phyloP scores from a whole-genome alignment of 2,329 filamentous ascomycete species.

The Juglanconis oblonga region DNA sequence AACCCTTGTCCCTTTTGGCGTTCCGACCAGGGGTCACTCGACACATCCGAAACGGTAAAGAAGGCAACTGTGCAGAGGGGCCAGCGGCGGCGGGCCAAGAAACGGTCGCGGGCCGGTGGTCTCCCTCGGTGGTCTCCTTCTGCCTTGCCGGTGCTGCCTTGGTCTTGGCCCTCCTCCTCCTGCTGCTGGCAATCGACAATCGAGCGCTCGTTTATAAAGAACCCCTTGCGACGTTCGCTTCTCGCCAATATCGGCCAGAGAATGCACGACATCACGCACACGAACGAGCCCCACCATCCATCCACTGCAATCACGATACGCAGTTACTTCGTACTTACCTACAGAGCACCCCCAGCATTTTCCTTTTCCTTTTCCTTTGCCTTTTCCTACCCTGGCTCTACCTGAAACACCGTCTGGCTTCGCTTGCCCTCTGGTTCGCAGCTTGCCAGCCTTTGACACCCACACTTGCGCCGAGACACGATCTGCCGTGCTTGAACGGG shows the following conservation, averaged over 20 bases:
- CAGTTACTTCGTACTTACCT: neutral
- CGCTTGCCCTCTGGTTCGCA: neutral
- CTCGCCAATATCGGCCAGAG: too few relatives aligned
- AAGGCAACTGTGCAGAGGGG: too few relatives aligned
- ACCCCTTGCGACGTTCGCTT: neutral
- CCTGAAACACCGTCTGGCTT: slow-evolving; percentile 18
- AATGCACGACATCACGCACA: too few relatives aligned
- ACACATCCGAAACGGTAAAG: neutral
- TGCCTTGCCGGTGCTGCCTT: neutral
- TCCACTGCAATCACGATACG: neutral
- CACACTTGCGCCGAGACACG: slow-evolving; percentile 14
- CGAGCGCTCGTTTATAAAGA: neutral
- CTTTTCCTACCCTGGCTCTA: slow-evolving; percentile 7
- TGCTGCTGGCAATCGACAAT: neutral
- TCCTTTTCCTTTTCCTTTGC: neutral
- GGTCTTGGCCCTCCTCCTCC: neutral
- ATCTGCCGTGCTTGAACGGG: slow-evolving; percentile 12
- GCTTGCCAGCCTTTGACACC: neutral
- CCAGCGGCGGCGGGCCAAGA: neutral
- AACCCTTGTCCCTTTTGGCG: slow-evolving; percentile 1
- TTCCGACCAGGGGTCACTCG: neutral
- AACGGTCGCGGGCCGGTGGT: neutral
- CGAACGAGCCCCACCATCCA: neutral
- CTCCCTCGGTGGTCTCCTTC: neutral
- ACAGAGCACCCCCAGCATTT: neutral